Evolutionary conservation across 2,329 filamentous ascomycete species (phyloP).

Genomic region (Aspergillus udagawae): DNA sequence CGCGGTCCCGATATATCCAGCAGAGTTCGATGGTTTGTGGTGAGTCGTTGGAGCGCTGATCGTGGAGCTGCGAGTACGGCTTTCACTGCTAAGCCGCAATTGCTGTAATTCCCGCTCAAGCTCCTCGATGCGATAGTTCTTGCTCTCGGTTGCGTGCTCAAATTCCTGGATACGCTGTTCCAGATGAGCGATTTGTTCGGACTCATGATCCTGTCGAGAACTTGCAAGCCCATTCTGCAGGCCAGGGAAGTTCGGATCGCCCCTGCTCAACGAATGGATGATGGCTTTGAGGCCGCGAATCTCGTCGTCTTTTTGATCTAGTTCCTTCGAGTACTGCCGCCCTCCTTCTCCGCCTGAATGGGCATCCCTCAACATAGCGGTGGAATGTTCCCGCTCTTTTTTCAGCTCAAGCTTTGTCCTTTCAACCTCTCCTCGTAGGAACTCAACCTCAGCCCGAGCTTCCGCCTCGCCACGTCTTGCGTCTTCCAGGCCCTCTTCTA

Average conservation of each 20-base stretch:
- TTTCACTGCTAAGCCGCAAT: slow-evolving; percentile 25
- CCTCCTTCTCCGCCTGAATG: slow-evolving; percentile 43
- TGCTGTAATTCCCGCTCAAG: slow-evolving; percentile 71
- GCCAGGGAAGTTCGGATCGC: slow-evolving; percentile 29
- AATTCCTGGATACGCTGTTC: slow-evolving; percentile 79
- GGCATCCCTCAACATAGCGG: slow-evolving; percentile 55
- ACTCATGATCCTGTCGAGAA: slow-evolving; percentile 40
- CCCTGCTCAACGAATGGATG: slow-evolving; percentile 88
- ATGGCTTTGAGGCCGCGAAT: slow-evolving; percentile 96
- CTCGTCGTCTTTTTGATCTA: slow-evolving; percentile 95
- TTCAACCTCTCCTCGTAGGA: slow-evolving; percentile 90
- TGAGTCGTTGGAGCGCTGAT: slow-evolving; percentile 31
- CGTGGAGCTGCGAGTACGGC: slow-evolving; percentile 33
- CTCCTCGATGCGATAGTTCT: slow-evolving; percentile 73
- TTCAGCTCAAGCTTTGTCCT: slow-evolving; percentile 82
- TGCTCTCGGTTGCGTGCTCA: slow-evolving; percentile 67
- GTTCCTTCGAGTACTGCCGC: slow-evolving; percentile 58
- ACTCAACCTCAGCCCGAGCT: slow-evolving; percentile 92
- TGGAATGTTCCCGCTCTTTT: slow-evolving; percentile 80
- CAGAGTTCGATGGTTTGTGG: slow-evolving; percentile 28
- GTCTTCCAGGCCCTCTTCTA: slow-evolving; percentile 95
- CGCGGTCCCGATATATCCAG: slow-evolving; percentile 23
- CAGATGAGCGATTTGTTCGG: slow-evolving; percentile 59
- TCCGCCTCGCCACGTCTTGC: slow-evolving; percentile 91
- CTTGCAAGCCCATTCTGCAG: slow-evolving; percentile 24